Conservation (phyloP, 2,329 filamentous ascomycete genomes). For the Cadophora sp. region DNA sequence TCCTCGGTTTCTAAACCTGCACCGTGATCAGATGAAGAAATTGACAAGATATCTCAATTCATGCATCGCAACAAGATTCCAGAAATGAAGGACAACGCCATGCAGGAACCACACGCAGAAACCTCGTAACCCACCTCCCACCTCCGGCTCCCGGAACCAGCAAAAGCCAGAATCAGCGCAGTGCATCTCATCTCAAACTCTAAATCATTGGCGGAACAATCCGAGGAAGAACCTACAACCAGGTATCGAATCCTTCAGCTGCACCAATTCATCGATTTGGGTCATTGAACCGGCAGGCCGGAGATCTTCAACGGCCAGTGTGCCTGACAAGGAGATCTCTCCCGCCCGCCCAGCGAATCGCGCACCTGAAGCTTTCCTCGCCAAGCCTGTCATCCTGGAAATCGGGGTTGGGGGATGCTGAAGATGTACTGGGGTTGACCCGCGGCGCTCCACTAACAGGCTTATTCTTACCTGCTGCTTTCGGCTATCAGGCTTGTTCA, state of each 20-base stretch:
- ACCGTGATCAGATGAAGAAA: not conserved
- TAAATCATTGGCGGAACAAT: not conserved
- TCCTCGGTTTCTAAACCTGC: not conserved
- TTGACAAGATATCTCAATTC: too few relatives aligned
- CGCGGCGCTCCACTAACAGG: not conserved
- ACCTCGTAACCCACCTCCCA: not conserved
- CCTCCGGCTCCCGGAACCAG: not conserved
- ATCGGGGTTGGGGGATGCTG: not conserved
- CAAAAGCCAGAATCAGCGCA: not conserved
- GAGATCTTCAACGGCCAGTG: slow-evolving; percentile 4
- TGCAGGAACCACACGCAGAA: not conserved
- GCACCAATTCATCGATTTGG: not conserved
- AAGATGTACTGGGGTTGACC: not conserved
- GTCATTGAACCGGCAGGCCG: not conserved
- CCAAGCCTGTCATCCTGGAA: slow-evolving; percentile 6
- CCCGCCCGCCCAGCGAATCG: slow-evolving; percentile 2
- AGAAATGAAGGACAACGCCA: not conserved
- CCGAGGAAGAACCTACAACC: not conserved
- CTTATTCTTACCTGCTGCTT: not conserved
- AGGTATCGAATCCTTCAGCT: not conserved
- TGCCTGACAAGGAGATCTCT: not conserved
- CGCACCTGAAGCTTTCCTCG: not conserved
- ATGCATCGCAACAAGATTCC: not conserved
- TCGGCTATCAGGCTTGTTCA: not conserved
- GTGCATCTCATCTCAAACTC: not conserved